phyloP scores from a whole-genome alignment of 2,329 filamentous ascomycete genomes.

The Diaporthe ilicicola region DNA sequence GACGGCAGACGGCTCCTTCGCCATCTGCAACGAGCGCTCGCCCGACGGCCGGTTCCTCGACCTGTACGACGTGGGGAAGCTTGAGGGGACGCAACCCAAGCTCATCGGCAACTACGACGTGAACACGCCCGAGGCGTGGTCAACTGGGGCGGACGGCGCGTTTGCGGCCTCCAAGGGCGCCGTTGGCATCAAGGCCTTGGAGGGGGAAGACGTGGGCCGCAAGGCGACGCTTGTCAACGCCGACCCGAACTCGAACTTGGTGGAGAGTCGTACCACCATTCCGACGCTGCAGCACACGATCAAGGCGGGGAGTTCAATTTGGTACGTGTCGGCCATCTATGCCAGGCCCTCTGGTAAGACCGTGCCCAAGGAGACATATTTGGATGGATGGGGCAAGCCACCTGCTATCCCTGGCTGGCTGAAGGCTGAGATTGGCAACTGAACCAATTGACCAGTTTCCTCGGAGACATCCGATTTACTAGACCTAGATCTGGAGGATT shows the following conservation, averaged over 20 bases:
- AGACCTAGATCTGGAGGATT: background rate
- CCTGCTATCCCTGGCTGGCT: slow-evolving; percentile 70
- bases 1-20: slow-evolving; percentile 80
- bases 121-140: slow-evolving; percentile 61
- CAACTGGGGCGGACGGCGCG: slow-evolving; percentile 58
- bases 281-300: slow-evolving; percentile 74
- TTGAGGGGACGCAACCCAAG: slow-evolving; percentile 61
- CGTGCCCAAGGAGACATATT: slow-evolving; percentile 61
- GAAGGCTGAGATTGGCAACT: slow-evolving; percentile 54
- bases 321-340: slow-evolving; percentile 77
- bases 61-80: slow-evolving; percentile 52
- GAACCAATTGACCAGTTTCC: background rate
- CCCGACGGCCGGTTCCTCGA: slow-evolving; percentile 59
- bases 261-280: slow-evolving; percentile 76
- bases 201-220: slow-evolving; percentile 54
- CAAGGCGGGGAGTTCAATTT: slow-evolving; percentile 63
- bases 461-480: background rate
- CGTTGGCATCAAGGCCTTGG: slow-evolving; percentile 66
- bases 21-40: slow-evolving; percentile 66
- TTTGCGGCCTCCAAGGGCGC: slow-evolving; percentile 66
- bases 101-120: slow-evolving; percentile 70
- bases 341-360: slow-evolving; percentile 68
- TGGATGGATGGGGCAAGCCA: slow-evolving; percentile 65
- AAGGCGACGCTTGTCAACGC: slow-evolving; percentile 74
- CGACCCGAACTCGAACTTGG: slow-evolving; percentile 81